These are phyloP conservation scores for Scheffersomyces cryptocercus DNA, from an alignment of 1,139 yeast species.

Conservation along the genomic window DNA sequence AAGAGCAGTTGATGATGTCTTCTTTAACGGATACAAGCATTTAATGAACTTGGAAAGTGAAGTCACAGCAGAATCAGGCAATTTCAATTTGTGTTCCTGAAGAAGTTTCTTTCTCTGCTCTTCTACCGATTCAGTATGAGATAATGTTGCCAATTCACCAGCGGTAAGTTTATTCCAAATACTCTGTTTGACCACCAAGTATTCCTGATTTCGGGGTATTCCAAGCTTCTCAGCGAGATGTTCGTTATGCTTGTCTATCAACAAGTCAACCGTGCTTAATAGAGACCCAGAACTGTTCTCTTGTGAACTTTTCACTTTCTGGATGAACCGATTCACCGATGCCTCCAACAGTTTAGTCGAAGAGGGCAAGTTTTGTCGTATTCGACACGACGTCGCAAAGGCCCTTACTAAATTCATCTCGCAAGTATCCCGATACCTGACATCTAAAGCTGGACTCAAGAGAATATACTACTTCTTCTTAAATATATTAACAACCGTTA, in stretches of 20 bases:
- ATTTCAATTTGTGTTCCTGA: background rate
- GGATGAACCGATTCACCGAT: background rate
- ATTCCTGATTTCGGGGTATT: background rate
- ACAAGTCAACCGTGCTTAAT: conserved; percentile 2
- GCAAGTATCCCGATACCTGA: too few species aligned
- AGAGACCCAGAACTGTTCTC: background rate
- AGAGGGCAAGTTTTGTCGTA: background rate
- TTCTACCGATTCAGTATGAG: background rate
- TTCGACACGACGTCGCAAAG: background rate
- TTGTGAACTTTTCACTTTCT: background rate
- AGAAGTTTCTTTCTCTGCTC: conserved; percentile 1
- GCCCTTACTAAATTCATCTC: too few species aligned
- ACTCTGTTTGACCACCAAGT: background rate
- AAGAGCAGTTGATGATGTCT: conserved; percentile 1
- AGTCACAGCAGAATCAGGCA: conserved; percentile 11
- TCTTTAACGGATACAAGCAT: conserved; percentile 33
- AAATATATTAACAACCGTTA: too few species aligned
- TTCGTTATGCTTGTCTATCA: conserved; percentile 3
- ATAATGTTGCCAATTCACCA: conserved; percentile 2
- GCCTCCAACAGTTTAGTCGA: background rate
- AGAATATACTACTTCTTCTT: too few species aligned
- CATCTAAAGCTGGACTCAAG: too few species aligned
- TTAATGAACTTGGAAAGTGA: conserved; percentile 25
- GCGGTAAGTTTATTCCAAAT: conserved; percentile 1
- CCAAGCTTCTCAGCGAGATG: background rate